phyloP scores from a whole-genome alignment of 2,329 filamentous ascomycete genomes.

The Fusarium falciforme region DNA sequence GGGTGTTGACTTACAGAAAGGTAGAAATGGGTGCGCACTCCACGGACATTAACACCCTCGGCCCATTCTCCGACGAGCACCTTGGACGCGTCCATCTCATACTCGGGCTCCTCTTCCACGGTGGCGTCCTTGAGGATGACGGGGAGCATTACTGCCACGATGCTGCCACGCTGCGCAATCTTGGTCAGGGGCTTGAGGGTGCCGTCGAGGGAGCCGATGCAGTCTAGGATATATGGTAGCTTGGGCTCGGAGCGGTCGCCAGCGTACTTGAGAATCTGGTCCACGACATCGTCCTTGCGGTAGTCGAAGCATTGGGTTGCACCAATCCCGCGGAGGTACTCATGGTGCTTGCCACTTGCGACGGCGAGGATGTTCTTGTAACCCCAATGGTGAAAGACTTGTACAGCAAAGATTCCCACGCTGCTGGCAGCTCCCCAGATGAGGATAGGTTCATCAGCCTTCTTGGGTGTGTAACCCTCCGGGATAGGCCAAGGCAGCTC shows the following conservation, averaged over 20 bases:
- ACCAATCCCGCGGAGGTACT: conserved; percentile 55
- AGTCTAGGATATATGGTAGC: conserved; percentile 64
- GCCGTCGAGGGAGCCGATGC: conserved; percentile 62
- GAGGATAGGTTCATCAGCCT: conserved; percentile 55
- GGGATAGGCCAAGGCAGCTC: conserved; percentile 68
- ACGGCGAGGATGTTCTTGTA: conserved; percentile 63
- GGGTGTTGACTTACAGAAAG: conserved; percentile 34
- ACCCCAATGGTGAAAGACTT: conserved; percentile 64
- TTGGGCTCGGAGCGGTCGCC: conserved; percentile 25
- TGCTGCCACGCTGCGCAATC: conserved; percentile 61
- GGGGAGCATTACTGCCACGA: conserved; percentile 69
- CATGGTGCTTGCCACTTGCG: conserved; percentile 59
- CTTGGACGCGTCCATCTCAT: conserved; percentile 63
- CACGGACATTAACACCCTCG: conserved; percentile 62
- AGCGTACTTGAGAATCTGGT: conserved; percentile 46
- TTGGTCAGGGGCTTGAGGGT: conserved; percentile 61
- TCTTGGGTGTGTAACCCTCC: conserved; percentile 49
- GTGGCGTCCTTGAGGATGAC: conserved; percentile 67
- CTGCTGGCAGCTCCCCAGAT: conserved; percentile 65
- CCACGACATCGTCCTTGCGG: conserved; percentile 48
- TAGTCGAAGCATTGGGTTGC: conserved; percentile 63
- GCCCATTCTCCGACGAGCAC: conserved; percentile 58
- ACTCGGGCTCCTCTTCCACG: conserved; percentile 60
- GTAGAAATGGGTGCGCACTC: conserved; percentile 58
- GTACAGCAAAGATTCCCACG: conserved; percentile 62